These are phyloP conservation scores for Podospora fimiseda DNA, from an alignment of 495 filamentous ascomycete species.

Conservation along the genomic window DNA sequence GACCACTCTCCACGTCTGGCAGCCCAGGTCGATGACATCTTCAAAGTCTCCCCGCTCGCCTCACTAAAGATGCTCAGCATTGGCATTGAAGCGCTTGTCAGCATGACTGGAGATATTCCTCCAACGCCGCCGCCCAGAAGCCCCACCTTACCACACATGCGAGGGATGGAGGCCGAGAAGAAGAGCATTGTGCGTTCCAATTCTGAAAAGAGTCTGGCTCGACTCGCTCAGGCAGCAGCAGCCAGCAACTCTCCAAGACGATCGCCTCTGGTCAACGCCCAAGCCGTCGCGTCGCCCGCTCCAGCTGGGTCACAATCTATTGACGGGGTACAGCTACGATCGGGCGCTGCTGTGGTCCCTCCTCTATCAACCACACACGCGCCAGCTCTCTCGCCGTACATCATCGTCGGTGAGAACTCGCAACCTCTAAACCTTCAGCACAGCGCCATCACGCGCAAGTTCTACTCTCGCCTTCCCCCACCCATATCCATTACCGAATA, in stretches of 20 bases:
- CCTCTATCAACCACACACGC: no score
- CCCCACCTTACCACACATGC: slow-evolving; percentile 55
- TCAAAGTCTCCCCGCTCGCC: slow-evolving; percentile 60
- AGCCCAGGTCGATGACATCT: slow-evolving; percentile 50
- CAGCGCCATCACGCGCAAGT: slow-evolving; percentile 76
- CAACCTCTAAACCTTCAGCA: slow-evolving; percentile 63
- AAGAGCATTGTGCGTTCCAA: slow-evolving; percentile 50
- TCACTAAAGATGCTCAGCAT: slow-evolving; percentile 75
- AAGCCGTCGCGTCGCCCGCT: slow-evolving; percentile 7
- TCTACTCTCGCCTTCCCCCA: slow-evolving; percentile 82
- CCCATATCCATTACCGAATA: slow-evolving; percentile 79
- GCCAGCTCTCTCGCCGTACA: slow-evolving; percentile 37
- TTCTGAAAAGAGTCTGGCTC: slow-evolving; percentile 41
- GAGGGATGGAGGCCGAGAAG: slow-evolving; percentile 51
- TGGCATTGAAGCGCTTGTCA: slow-evolving; percentile 66
- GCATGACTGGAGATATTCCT: slow-evolving; percentile 63
- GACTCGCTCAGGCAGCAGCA: slow-evolving; percentile 28
- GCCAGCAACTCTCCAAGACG: slow-evolving; percentile 13
- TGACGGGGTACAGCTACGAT: slow-evolving; percentile 41
- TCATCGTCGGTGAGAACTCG: slow-evolving; percentile 54
- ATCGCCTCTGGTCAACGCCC: slow-evolving; percentile 13
- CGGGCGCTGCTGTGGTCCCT: slow-evolving; percentile 22
- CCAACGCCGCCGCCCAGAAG: slow-evolving; percentile 62
- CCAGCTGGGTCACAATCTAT: slow-evolving; percentile 23
- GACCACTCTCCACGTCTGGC: slow-evolving; percentile 26